A percentile compares a stretch with the other conserved stretches of the same genome.
phyloP scores from a whole-genome alignment of 352 stramenopile species.

The Globisporangium barbulae region DNA sequence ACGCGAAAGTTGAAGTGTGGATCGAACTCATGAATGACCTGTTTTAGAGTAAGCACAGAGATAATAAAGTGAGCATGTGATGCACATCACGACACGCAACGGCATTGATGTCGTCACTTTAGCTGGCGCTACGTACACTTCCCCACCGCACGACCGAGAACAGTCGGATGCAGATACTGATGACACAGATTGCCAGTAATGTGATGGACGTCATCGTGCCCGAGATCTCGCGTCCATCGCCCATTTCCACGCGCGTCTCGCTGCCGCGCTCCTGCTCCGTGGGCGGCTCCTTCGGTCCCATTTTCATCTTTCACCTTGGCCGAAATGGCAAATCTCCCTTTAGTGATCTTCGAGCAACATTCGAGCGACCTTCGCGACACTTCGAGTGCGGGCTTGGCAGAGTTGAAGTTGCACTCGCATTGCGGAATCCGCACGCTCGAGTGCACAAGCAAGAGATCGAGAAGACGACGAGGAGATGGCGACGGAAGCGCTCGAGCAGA shows the following conservation, averaged over 20 bases:
- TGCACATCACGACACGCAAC: background rate
- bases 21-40: constrained; percentile 92
- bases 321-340: constrained; percentile 4
- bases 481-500: constrained; percentile 25
- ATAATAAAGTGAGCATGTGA: background rate
- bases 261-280: background rate
- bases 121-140: constrained; percentile 39
- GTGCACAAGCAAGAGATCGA: constrained; percentile 21
- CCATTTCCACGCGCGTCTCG: background rate
- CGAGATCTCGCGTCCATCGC: constrained; percentile 16
- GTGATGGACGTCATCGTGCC: constrained; percentile 35
- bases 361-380: constrained; percentile 42
- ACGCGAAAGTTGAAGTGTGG: constrained; percentile 99
- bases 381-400: constrained; percentile 9
- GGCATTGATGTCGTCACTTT: background rate
- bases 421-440: constrained; percentile 22
- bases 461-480: constrained; percentile 11
- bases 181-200: constrained; percentile 79
- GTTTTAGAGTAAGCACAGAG: background rate
- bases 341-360: constrained; percentile 7
- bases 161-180: constrained; percentile 89
- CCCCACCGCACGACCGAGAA: constrained; percentile 92
- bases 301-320: background rate
- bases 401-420: constrained; percentile 26
- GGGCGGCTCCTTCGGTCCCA: background rate